phyloP scores from a whole-genome alignment of 2,329 filamentous ascomycete species.

The Aspergillus arachidicola region DNA sequence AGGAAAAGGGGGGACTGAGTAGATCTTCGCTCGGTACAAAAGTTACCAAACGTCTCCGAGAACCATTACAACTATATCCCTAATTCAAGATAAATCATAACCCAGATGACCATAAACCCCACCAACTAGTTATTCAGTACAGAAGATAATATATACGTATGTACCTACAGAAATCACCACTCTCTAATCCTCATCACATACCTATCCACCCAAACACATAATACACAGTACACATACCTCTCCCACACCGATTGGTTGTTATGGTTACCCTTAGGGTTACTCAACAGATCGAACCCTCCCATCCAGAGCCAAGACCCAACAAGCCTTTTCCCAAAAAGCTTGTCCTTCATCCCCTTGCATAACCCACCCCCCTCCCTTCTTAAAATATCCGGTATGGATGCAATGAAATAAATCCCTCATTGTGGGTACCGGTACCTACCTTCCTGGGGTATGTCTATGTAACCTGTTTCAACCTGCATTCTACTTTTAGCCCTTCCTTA shows the following conservation, averaged over 20 bases:
- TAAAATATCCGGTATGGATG: not conserved
- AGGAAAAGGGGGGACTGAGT: not conserved
- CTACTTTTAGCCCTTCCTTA: not conserved
- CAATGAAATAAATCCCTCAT: slow-evolving; percentile 10
- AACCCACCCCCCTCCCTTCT: not conserved
- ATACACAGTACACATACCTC: not conserved
- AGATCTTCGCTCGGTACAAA: not conserved
- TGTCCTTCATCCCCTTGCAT: slow-evolving; percentile 19
- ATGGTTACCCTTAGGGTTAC: not conserved
- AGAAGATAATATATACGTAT: not conserved
- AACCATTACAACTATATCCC: not conserved
- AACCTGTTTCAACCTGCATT: not conserved
- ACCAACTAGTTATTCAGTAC: not conserved
- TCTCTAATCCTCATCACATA: not conserved
- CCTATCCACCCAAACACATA: not conserved
- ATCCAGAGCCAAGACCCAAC: slow-evolving; percentile 19
- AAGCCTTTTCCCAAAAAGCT: slow-evolving; percentile 21
- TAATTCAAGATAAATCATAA: not conserved
- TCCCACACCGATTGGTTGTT: not conserved
- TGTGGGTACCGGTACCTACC: not conserved
- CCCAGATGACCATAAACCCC: not conserved
- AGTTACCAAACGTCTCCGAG: not conserved
- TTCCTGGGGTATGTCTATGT: not conserved
- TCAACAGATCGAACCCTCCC: not conserved
- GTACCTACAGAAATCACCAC: not conserved